A percentile compares a stretch with the other conserved stretches of the same genome.
These are phyloP conservation scores for Nicotiana knightiana DNA, from an alignment of 257 asterid genomes.

Conservation along the genomic window DNA sequence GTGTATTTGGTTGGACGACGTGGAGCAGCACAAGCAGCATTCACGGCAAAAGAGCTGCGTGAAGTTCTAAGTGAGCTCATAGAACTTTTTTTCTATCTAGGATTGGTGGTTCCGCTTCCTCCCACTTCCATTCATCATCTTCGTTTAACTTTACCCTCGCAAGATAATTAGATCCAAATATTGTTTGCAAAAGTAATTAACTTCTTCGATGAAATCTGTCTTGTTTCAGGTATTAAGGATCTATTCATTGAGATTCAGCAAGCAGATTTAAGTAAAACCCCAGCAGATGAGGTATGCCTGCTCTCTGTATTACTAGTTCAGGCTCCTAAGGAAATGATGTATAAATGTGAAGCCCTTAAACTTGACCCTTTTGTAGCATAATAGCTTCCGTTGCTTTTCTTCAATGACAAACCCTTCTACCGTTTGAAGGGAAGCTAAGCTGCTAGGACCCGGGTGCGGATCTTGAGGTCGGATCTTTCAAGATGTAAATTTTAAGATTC, in stretches of 20 bases:
- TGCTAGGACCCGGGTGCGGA: no score
- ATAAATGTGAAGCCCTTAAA: neutral
- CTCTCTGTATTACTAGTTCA: neutral
- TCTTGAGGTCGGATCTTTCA: no score
- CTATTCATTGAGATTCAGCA: conserved; percentile 42
- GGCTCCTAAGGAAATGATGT: neutral
- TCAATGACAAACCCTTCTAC: neutral
- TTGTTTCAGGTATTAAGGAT: conserved; percentile 61
- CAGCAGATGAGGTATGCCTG: conserved; percentile 72
- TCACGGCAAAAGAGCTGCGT: conserved; percentile 90
- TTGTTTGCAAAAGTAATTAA: neutral
- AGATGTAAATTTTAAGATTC: no score
- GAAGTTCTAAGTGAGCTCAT: conserved; percentile 64
- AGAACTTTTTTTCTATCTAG: neutral
- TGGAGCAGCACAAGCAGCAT: conserved; percentile 96
- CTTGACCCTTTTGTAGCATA: neutral
- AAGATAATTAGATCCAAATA: neutral
- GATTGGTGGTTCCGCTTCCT: neutral
- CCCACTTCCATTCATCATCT: neutral
- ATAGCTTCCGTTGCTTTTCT: neutral
- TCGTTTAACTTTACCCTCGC: neutral
- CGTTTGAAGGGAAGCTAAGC: neutral
- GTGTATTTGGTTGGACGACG: conserved; percentile 96
- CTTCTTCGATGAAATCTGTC: neutral
- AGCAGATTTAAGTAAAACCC: conserved; percentile 54